phyloP scores from a whole-genome alignment of 192 early-diverging fungal genomes.

The Coemansia sp. region DNA sequence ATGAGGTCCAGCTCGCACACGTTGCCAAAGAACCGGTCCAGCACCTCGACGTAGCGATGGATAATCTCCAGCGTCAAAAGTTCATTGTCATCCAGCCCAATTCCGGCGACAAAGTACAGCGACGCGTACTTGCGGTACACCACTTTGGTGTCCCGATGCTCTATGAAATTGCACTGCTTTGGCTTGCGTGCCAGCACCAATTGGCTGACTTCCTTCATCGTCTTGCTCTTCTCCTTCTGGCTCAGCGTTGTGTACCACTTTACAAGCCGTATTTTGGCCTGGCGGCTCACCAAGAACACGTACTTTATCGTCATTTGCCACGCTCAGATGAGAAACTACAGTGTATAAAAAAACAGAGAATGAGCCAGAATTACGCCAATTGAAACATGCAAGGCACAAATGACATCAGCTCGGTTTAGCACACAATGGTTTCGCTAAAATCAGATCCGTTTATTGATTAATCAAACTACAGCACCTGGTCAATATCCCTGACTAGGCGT shows the following conservation, averaged over 20 bases:
- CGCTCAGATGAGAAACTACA: background rate
- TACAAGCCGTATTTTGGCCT: slow-evolving; percentile 78
- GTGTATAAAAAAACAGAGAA: background rate
- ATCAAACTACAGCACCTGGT: background rate
- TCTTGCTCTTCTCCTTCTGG: slow-evolving; percentile 91
- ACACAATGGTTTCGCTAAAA: too few species aligned
- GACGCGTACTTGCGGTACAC: slow-evolving; percentile 91
- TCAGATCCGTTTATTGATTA: background rate
- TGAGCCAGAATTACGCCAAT: background rate
- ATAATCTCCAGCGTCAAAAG: slow-evolving; percentile 92
- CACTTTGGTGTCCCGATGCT: slow-evolving; percentile 88
- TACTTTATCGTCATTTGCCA: slow-evolving; percentile 57
- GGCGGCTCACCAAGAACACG: slow-evolving; percentile 75
- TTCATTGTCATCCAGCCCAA: slow-evolving; percentile 91
- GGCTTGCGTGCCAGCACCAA: slow-evolving; percentile 83
- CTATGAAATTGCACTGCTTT: slow-evolving; percentile 98
- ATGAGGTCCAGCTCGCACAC: slow-evolving; percentile 96
- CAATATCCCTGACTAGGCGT: slow-evolving; percentile 35
- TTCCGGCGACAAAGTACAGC: slow-evolving; percentile 96
- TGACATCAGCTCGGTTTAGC: too few species aligned
- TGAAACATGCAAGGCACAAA: too few species aligned
- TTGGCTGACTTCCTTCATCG: slow-evolving; percentile 90
- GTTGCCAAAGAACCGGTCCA: slow-evolving; percentile 97
- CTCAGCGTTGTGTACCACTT: slow-evolving; percentile 79
- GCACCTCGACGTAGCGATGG: slow-evolving; percentile 95